phyloP scores from a whole-genome alignment of 345 rosid species.

The Eutrema yunnanense region DNA sequence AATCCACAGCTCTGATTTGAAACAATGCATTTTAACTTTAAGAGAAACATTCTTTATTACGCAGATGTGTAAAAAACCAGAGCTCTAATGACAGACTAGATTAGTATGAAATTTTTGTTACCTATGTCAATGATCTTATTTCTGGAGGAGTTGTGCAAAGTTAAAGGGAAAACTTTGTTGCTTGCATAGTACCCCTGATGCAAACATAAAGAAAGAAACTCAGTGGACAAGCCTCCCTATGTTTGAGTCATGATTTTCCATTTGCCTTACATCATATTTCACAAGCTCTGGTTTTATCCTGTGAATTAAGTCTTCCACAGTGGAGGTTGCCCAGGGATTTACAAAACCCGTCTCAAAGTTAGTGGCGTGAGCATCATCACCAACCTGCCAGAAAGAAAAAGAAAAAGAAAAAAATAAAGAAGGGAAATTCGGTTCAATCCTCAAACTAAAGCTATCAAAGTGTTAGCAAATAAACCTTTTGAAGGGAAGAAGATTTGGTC shows the following conservation, averaged over 20 bases:
- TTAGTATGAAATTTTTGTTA: slow-evolving; percentile 14
- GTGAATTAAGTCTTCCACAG: slow-evolving; percentile 37
- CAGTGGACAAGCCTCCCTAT: background rate
- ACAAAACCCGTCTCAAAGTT: slow-evolving; percentile 24
- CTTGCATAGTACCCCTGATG: slow-evolving; percentile 68
- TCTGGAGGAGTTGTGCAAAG: slow-evolving; percentile 57
- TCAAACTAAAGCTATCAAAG: background rate
- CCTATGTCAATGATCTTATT: slow-evolving; percentile 82
- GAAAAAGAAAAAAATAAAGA: background rate
- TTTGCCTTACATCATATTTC: slow-evolving; percentile 53
- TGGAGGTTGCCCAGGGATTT: slow-evolving; percentile 73
- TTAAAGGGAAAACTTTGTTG: slow-evolving; percentile 55
- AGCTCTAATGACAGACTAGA: background rate
- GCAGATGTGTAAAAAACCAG: background rate
- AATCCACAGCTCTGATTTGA: background rate
- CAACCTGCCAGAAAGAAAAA: slow-evolving; percentile 37
- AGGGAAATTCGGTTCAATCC: background rate
- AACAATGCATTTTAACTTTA: background rate
- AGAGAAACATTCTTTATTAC: background rate
- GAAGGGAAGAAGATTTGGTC: slow-evolving; percentile 36
- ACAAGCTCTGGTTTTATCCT: slow-evolving; percentile 47
- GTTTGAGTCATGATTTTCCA: background rate
- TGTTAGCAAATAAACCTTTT: slow-evolving; percentile 39
- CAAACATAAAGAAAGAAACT: slow-evolving; percentile 26
- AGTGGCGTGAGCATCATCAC: slow-evolving; percentile 9